phyloP scores from a whole-genome alignment of 768 basidiomycete genomes.

The Rhodocollybia butyracea region DNA sequence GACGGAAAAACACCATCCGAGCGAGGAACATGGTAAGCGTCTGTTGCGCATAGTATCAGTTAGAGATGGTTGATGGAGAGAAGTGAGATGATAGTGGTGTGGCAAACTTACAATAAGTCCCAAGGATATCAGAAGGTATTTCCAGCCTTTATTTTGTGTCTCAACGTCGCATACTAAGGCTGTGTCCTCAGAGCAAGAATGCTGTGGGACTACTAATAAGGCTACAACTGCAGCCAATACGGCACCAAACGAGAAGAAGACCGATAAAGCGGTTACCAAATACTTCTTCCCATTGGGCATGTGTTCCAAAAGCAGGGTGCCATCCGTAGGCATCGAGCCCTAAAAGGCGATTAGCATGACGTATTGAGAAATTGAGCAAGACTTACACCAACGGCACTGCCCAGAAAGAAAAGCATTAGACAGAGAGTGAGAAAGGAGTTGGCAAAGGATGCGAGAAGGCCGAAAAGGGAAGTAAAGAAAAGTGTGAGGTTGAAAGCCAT shows the following conservation, averaged over 20 bases:
- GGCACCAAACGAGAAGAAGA: conserved; percentile 57
- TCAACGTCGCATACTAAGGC: conserved; percentile 58
- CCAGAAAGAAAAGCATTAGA: conserved; percentile 78
- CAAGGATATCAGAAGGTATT: conserved; percentile 72
- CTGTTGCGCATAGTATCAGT: conserved; percentile 40
- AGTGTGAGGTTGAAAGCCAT: conserved; percentile 92
- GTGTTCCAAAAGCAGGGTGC: conserved; percentile 88
- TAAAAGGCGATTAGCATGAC: conserved; percentile 23
- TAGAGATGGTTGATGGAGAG: neutral
- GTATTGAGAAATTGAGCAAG: neutral
- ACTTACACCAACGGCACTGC: conserved; percentile 89
- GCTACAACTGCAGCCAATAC: conserved; percentile 82
- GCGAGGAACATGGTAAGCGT: conserved; percentile 84
- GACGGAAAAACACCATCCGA: conserved; percentile 84
- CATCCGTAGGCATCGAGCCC: conserved; percentile 97
- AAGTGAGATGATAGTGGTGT: conserved; percentile 6
- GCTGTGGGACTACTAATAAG: conserved; percentile 72
- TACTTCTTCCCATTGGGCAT: conserved; percentile 91
- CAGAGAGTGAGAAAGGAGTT: conserved; percentile 70
- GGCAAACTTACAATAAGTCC: conserved; percentile 71
- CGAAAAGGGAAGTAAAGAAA: conserved; percentile 87
- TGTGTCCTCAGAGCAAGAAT: conserved; percentile 54
- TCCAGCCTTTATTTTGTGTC: conserved; percentile 83
- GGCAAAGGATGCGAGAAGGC: conserved; percentile 72
- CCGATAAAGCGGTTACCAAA: conserved; percentile 33